A percentile compares a stretch with the other conserved stretches of the same genome.
phyloP scores from a whole-genome alignment of 1,139 yeast genomes.

The Wickerhamomyces sp. region DNA sequence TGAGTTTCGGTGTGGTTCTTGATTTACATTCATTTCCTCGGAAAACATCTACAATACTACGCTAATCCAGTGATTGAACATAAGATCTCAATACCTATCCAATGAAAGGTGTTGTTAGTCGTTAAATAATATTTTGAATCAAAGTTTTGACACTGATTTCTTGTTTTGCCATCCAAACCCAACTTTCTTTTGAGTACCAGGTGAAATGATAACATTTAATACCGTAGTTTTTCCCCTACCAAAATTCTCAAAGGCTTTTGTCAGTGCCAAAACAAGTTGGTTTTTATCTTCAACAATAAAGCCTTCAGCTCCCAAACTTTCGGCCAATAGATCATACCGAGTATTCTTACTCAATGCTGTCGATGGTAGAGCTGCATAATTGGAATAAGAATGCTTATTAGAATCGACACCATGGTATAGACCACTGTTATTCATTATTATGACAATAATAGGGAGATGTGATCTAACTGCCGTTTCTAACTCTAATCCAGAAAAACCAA shows the following conservation, averaged over 20 bases:
- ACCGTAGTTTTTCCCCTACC: conserved; percentile 34
- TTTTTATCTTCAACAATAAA: conserved; percentile 35
- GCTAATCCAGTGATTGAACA: too few species aligned
- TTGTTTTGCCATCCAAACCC: conserved; percentile 63
- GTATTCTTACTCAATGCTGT: conserved; percentile 54
- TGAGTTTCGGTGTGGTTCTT: background rate
- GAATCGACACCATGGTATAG: conserved; percentile 56
- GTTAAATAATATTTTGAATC: background rate
- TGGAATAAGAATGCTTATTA: conserved; percentile 22
- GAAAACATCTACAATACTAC: too few species aligned
- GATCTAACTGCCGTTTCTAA: conserved; percentile 57
- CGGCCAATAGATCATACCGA: conserved; percentile 48
- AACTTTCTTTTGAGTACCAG: conserved; percentile 47
- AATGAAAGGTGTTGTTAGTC: too few species aligned
- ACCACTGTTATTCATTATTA: conserved; percentile 65
- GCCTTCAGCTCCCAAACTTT: conserved; percentile 52
- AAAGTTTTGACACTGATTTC: conserved; percentile 26
- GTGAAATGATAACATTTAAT: conserved; percentile 54
- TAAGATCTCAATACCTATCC: too few species aligned
- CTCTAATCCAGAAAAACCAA: conserved; percentile 65
- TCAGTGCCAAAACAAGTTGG: conserved; percentile 36
- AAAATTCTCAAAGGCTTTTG: conserved; percentile 33
- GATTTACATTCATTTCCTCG: too few species aligned
- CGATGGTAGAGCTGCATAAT: conserved; percentile 37
- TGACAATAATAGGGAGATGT: conserved; percentile 46